These are phyloP conservation scores for Euphorbia lathyris DNA, from an alignment of 345 rosid genomes.

Conservation along the genomic window DNA sequence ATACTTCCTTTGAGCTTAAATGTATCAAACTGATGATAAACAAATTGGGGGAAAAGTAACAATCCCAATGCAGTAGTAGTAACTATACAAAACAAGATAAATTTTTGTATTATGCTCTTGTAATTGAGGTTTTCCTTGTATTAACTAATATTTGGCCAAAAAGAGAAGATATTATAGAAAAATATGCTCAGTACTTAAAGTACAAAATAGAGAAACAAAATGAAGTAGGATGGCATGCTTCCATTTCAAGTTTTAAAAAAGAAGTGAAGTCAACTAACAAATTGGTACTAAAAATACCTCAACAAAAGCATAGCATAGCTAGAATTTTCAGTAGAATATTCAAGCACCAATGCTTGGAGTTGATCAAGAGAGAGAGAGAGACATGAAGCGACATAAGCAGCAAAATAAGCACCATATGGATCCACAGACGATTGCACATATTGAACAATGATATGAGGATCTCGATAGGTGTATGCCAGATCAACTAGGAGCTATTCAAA, in stretches of 20 bases:
- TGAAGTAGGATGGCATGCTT: slow-evolving; percentile 8
- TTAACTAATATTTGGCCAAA: not conserved
- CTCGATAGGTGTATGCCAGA: no score
- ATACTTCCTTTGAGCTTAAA: not conserved
- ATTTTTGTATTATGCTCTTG: not conserved
- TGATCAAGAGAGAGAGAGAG: no score
- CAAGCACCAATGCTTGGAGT: no score
- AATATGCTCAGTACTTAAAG: not conserved
- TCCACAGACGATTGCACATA: no score
- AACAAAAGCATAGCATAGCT: not conserved
- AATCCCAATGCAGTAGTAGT: slow-evolving; percentile 1
- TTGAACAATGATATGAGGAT: no score
- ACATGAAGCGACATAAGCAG: no score
- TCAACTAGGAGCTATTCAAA: no score
- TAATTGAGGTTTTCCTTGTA: not conserved
- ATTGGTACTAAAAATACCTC: not conserved
- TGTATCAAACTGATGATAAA: not conserved
- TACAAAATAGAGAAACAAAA: slow-evolving; percentile 2
- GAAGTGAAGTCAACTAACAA: slow-evolving; percentile 6
- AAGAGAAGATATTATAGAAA: not conserved
- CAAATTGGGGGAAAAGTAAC: not conserved
- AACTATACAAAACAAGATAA: not conserved
- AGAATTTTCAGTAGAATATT: not conserved
- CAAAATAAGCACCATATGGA: no score
- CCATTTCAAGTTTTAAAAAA: slow-evolving; percentile 7